phyloP scores from a whole-genome alignment of 169 alveolate species.

The Eimeria zaria region DNA sequence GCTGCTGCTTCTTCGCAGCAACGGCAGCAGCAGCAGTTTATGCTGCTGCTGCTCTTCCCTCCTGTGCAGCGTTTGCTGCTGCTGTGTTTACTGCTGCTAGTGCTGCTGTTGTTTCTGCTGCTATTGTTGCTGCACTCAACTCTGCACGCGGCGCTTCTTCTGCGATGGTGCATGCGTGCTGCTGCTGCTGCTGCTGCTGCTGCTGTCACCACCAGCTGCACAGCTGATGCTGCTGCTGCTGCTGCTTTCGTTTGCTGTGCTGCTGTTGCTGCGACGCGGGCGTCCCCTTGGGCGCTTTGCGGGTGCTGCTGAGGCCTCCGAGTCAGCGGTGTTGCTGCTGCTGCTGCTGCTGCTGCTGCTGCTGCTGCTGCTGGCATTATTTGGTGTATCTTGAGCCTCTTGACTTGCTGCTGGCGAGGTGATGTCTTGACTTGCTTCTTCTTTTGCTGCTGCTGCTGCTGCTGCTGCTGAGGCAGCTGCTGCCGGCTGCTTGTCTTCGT shows the following conservation, averaged over 20 bases:
- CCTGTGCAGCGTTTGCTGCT: not conserved
- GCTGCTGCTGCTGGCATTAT: not conserved
- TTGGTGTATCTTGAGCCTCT: not conserved
- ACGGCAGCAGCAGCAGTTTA: not conserved
- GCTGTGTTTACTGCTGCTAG: not conserved
- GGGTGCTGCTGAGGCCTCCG: not conserved
- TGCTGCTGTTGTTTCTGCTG: conserved; percentile 38
- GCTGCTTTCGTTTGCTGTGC: not conserved
- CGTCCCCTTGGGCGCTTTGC: conserved; percentile 17
- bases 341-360: conserved; percentile 48
- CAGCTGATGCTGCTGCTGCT: conserved; percentile 8
- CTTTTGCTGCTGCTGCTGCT: not conserved
- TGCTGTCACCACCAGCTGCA: not conserved
- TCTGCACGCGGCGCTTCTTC: conserved; percentile 53
- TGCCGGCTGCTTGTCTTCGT: not conserved
- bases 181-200: conserved; percentile 48
- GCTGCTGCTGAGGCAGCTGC: not conserved
- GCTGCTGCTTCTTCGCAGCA: not conserved
- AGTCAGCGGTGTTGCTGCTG: not conserved
- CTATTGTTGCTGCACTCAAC: conserved; percentile 14
- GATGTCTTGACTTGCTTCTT: not conserved
- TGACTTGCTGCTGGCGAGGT: not conserved
- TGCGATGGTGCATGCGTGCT: not conserved
- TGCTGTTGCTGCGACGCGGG: conserved; percentile 36
- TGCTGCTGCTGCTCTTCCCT: not conserved